A percentile compares a stretch with the other conserved stretches of the same genome.
phyloP scores from a whole-genome alignment of 2,329 filamentous ascomycete species.

The Rhynchosporium secalis region DNA sequence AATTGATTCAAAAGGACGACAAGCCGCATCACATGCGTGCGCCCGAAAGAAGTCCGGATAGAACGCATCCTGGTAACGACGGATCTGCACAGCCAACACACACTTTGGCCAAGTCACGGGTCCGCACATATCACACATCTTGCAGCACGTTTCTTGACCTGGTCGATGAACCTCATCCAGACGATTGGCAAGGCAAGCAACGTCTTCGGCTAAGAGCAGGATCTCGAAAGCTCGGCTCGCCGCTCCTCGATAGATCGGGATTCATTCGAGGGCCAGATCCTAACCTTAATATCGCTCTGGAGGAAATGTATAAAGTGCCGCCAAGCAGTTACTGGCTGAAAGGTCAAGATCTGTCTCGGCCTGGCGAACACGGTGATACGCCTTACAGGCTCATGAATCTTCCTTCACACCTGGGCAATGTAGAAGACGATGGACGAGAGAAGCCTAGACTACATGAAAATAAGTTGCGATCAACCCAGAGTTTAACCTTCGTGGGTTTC shows the following conservation, averaged over 20 bases:
- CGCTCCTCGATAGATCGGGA: slow-evolving; percentile 25
- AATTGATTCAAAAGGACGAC: slow-evolving; percentile 33
- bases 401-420: slow-evolving; percentile 39
- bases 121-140: slow-evolving; percentile 55
- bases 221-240: slow-evolving; percentile 44
- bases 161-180: slow-evolving; percentile 50
- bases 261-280: slow-evolving; percentile 21
- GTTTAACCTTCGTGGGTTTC: slow-evolving; percentile 47
- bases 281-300: slow-evolving; percentile 28
- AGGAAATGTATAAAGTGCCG: slow-evolving; percentile 34
- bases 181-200: slow-evolving; percentile 38
- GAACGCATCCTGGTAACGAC: slow-evolving; percentile 52
- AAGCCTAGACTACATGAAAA: slow-evolving; percentile 48
- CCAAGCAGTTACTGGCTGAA: slow-evolving; percentile 42
- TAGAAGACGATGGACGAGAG: slow-evolving; percentile 50
- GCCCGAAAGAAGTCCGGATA: slow-evolving; percentile 43
- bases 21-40: slow-evolving; percentile 43
- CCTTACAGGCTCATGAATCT: slow-evolving; percentile 46
- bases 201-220: slow-evolving; percentile 52
- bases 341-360: slow-evolving; percentile 24
- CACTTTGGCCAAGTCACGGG: slow-evolving; percentile 53
- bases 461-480: slow-evolving; percentile 31
- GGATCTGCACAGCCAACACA: slow-evolving; percentile 46
- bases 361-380: slow-evolving; percentile 38
- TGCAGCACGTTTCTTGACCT: slow-evolving; percentile 60